Conservation (phyloP, 2,329 filamentous ascomycete species). For the Biscogniauxia mediterranea region DNA sequence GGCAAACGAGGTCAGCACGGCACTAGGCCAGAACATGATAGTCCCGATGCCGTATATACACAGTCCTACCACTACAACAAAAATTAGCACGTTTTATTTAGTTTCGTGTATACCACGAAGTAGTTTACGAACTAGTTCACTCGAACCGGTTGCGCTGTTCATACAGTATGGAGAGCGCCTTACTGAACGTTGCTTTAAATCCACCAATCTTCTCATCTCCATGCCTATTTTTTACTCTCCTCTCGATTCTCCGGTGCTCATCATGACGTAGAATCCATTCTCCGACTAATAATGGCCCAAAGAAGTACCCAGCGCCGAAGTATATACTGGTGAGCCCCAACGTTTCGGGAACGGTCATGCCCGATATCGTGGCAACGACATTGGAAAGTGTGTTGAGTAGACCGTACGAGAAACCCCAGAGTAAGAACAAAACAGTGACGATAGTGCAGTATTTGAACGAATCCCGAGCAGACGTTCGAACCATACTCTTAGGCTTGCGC, state of each 20-base stretch:
- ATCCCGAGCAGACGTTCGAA: slow-evolving; percentile 60
- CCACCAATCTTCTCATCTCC: slow-evolving; percentile 52
- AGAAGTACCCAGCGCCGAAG: slow-evolving; percentile 67
- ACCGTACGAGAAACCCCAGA: slow-evolving; percentile 91
- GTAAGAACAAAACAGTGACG: slow-evolving; percentile 78
- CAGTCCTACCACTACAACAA: slow-evolving; percentile 58
- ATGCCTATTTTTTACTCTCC: slow-evolving; percentile 35
- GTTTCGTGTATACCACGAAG: no score
- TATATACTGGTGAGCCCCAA: slow-evolving; percentile 69
- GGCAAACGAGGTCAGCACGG: slow-evolving; percentile 69
- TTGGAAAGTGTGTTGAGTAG: slow-evolving; percentile 79
- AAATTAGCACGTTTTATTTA: not conserved
- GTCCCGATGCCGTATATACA: slow-evolving; percentile 73
- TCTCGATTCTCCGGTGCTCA: slow-evolving; percentile 52
- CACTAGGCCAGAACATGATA: slow-evolving; percentile 85
- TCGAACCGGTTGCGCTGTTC: not conserved
- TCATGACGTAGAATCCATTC: slow-evolving; percentile 69
- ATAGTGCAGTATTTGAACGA: slow-evolving; percentile 70
- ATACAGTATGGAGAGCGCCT: slow-evolving; percentile 1
- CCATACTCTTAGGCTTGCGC: slow-evolving; percentile 66
- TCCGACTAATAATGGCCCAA: slow-evolving; percentile 68
- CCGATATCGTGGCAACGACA: slow-evolving; percentile 61
- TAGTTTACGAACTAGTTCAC: not conserved
- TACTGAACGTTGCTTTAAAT: slow-evolving; percentile 74
- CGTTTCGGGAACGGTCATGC: slow-evolving; percentile 60